Conservation (phyloP, 225 moss, liverwort and hornwort species). For the Pleurozium schreberi region DNA sequence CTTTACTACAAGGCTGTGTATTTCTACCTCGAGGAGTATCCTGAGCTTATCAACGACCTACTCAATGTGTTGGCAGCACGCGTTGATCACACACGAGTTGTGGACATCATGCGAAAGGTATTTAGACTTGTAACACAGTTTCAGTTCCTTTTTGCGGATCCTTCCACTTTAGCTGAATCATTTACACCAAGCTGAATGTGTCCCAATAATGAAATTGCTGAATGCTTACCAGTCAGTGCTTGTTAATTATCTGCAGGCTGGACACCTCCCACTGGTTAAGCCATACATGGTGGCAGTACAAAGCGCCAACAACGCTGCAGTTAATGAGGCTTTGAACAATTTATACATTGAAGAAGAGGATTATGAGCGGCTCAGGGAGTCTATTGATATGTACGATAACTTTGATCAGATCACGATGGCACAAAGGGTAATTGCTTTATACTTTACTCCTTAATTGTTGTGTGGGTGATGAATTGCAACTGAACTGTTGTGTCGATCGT, state of each 20-base stretch:
- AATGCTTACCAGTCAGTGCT: background rate
- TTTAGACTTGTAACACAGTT: background rate
- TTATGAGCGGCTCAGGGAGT: constrained; percentile 88
- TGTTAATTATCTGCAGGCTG: constrained; percentile 46
- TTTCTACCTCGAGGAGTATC: constrained; percentile 90
- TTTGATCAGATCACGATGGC: constrained; percentile 97
- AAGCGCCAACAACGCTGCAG: constrained; percentile 82
- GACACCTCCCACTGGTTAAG: constrained; percentile 87
- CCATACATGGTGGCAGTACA: constrained; percentile 98
- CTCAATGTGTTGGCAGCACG: constrained; percentile 91
- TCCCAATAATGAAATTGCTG: background rate
- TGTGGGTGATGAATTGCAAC: background rate
- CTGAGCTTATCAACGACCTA: constrained; percentile 88
- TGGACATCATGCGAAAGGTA: constrained; percentile 97
- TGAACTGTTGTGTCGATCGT: background rate
- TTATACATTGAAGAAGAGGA: constrained; percentile 96
- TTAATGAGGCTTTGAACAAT: constrained; percentile 94
- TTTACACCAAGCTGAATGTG: background rate
- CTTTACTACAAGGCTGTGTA: constrained; percentile 90
- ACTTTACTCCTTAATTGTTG: background rate
- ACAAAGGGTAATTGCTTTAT: constrained; percentile 47
- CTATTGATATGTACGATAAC: constrained; percentile 97
- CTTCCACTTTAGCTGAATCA: background rate
- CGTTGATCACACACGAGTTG: constrained; percentile 92
- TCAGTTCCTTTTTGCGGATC: background rate